phyloP scores from a whole-genome alignment of 2,329 filamentous ascomycete species.

The Nemania abortiva region DNA sequence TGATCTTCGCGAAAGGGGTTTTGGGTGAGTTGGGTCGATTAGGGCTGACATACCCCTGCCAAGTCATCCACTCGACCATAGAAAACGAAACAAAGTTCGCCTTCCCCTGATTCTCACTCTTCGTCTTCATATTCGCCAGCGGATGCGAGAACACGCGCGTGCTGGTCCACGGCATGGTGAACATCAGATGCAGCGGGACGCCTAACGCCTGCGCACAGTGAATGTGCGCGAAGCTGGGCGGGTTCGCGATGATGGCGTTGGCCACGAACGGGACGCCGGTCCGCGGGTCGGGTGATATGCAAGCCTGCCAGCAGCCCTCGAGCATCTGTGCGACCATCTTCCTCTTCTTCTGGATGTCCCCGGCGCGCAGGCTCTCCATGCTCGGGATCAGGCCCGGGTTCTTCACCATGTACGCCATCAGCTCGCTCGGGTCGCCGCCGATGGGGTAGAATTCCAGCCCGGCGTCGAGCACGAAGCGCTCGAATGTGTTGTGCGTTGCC shows the following conservation, averaged over 20 bases:
- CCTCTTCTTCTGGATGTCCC: constrained; percentile 76
- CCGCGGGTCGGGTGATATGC: constrained; percentile 72
- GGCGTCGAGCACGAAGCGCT: constrained; percentile 79
- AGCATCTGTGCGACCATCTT: constrained; percentile 85
- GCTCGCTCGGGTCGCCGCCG: constrained; percentile 81
- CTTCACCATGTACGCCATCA: constrained; percentile 92
- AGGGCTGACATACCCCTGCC: constrained; percentile 73
- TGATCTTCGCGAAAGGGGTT: not conserved
- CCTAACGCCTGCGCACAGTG: constrained; percentile 84
- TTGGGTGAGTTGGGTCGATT: too few species aligned
- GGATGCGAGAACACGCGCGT: constrained; percentile 83
- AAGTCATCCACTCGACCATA: constrained; percentile 87
- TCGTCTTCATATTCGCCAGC: constrained; percentile 78
- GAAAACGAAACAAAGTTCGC: constrained; percentile 86
- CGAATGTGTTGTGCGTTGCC: constrained; percentile 78
- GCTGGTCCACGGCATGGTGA: constrained; percentile 85
- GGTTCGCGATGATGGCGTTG: constrained; percentile 88
- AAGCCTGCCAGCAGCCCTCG: constrained; percentile 83
- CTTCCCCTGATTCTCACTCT: constrained; percentile 77
- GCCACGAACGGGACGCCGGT: constrained; percentile 68
- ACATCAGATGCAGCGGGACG: constrained; percentile 86
- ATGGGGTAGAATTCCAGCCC: constrained; percentile 85
- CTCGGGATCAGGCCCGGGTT: constrained; percentile 83
- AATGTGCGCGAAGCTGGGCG: constrained; percentile 80
- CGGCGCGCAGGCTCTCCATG: constrained; percentile 77